These are phyloP conservation scores for Pyrrhoderma noxium DNA, from an alignment of 1,284 basidiomycete genomes.

Conservation along the genomic window DNA sequence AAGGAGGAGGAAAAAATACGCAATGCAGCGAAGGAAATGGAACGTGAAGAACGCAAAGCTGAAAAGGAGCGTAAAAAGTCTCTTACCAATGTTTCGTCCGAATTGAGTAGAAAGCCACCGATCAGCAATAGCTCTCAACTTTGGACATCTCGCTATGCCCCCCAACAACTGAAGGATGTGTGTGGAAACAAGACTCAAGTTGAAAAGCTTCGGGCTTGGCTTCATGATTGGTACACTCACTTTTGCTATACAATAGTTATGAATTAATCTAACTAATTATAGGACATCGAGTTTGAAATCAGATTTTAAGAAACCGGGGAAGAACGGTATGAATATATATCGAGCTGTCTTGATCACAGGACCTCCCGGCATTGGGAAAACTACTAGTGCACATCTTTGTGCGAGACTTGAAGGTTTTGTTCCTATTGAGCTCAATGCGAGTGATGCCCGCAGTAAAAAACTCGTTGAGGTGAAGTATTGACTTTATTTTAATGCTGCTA, in stretches of 20 bases:
- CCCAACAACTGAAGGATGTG: slow-evolving; percentile 79
- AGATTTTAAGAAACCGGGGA: slow-evolving; percentile 92
- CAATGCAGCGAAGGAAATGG: slow-evolving; percentile 71
- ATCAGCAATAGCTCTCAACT: slow-evolving; percentile 56
- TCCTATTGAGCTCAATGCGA: slow-evolving; percentile 94
- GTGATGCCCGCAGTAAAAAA: slow-evolving; percentile 94
- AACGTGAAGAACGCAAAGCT: slow-evolving; percentile 53
- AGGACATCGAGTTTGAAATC: slow-evolving; percentile 71
- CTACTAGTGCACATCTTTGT: slow-evolving; percentile 90
- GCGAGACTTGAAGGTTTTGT: slow-evolving; percentile 86
- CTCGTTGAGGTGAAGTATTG: slow-evolving; percentile 68
- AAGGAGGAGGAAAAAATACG: slow-evolving; percentile 76
- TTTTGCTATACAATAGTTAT: background rate
- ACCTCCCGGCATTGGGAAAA: slow-evolving; percentile 96
- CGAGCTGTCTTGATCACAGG: slow-evolving; percentile 89
- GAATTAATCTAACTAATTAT: slow-evolving; percentile 1
- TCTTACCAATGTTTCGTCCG: slow-evolving; percentile 16
- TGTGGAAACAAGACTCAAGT: slow-evolving; percentile 92
- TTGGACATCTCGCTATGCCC: slow-evolving; percentile 96
- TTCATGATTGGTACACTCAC: slow-evolving; percentile 71
- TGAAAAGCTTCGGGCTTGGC: slow-evolving; percentile 84
- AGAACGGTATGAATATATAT: slow-evolving; percentile 80
- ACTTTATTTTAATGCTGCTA: background rate
- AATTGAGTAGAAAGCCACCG: slow-evolving; percentile 17
- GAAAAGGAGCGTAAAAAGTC: slow-evolving; percentile 29